Base-by-base conservation (phyloP, 108 stramenopile genomes). In the Epipyxis sp. region DNA sequence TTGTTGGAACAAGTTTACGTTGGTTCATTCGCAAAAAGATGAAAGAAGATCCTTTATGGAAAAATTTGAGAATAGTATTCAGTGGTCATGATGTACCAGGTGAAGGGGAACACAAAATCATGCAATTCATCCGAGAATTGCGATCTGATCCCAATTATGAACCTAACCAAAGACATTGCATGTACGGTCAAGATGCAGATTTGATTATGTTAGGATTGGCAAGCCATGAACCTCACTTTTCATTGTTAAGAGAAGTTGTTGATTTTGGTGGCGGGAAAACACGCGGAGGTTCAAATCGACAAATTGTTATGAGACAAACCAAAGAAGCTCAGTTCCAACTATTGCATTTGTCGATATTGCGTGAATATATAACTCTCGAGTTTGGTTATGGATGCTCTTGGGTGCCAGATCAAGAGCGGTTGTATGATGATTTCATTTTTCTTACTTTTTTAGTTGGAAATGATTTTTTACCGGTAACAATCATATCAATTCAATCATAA, bases 251-350 rank as follows among this genome's bases (percentile, higher is more conserved):
- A 30, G 71, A 74, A 74, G 71, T 74, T 46, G 43, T 74, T 32
- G 34, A 74, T 39, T 74, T 74, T 42, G 34, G 34, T 54, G 34
- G 30, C 25, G 20, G 20, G 6, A 6, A 20, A 13, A 6, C 6
- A 29, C 27, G 35, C 34, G 30, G 61, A 3, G 20, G 54, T 20
- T 65, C 61, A 32, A 85, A 90, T 39, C 81, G 91, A 59, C 92
- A 94, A 82, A 82, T 89, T 61, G 95, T 96, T 39, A 92, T 91
- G 77, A 94, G 94, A 76, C 92, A 94, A 78, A 94, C 95, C 43
- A 89, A 93, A 69, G 91, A 97, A 76, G 92, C 91, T 20, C 92
- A 95, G 78, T 99, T 97, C 83, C 95, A 99, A 85, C 87, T 97
- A 6, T 83, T 99, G 65, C 98, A 99, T 82, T 76, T 99, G 42